Evolutionary conservation across 257 asterid species (phyloP), one percentile per base, ranked within the genome.

Genomic region (Solanum clarkiae): DNA sequence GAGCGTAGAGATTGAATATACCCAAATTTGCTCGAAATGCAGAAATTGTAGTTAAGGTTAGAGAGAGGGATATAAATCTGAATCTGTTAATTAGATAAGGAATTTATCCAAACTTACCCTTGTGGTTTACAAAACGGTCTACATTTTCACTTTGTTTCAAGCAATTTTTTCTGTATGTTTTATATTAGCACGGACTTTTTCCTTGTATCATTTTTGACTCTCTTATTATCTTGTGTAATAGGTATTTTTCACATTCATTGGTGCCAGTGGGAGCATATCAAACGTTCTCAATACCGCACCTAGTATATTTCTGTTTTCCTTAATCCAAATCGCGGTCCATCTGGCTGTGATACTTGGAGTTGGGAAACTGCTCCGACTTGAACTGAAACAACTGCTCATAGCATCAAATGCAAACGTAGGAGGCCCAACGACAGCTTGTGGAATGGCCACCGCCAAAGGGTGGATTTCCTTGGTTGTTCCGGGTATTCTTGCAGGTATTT

Each of bases 381-480:
- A 96, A 59, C 97, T 87, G 36, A 95, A 88, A 86, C 82, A 88
- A 80, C 84, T 96, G 91, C 98, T 96, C n/a, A 42, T 95, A 63
- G 99, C 99, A 72, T 96, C 99, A 13, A 96, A 96, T 62, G 99
- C 99, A n/a, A 96, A 96, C 12, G 99, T 95, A 4, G 98, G 98
- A 8, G 99, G 98, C 36, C 99, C 98, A 2, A 95, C 99, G 7
- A 96, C 99, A 45, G 99, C 98, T 15, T 89, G 97, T 84, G 98
- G 98, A 60, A 95, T 96, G 99, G 99, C 99, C 88, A 94, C 97
- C 45, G 97, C 99, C 47, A 95, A 95, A 89, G 99, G 98, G 63
- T 96, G 99, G 99, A 90, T 81, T 81, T 95, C 99, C 75, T 49
- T 95, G 9, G 89, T 95, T 12, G 90, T 95, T 65, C 98, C 99